These are phyloP conservation scores for Verticillium dahliae DNA, from an alignment of 2,329 filamentous ascomycete genomes.

Conservation along the genomic window DNA sequence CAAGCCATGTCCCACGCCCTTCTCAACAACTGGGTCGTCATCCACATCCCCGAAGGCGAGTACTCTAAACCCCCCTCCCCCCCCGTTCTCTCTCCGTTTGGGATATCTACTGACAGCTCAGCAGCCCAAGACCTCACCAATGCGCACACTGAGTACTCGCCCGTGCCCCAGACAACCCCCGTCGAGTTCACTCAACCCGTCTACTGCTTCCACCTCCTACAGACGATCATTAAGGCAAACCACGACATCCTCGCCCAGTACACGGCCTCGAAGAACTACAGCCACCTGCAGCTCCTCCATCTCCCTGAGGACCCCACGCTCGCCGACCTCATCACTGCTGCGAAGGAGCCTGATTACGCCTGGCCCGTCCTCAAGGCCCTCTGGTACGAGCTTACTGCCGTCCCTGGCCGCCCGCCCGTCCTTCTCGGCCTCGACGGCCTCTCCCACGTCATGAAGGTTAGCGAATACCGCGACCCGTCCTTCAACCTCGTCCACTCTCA, in stretches of 20 bases:
- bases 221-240: slow-evolving; percentile 69
- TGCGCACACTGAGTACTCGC: slow-evolving; percentile 73
- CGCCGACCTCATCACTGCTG: slow-evolving; percentile 61
- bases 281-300: slow-evolving; percentile 43
- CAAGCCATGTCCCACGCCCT: slow-evolving; percentile 80
- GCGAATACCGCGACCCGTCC: slow-evolving; percentile 66
- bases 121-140: slow-evolving; percentile 75
- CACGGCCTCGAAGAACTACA: slow-evolving; percentile 36
- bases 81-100: slow-evolving; percentile 14
- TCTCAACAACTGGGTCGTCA: slow-evolving; percentile 79
- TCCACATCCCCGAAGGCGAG: slow-evolving; percentile 84
- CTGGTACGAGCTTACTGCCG: slow-evolving; percentile 65
- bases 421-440: slow-evolving; percentile 75
- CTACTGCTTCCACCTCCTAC: slow-evolving; percentile 69
- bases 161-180: slow-evolving; percentile 52
- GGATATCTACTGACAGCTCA: slow-evolving; percentile 3
- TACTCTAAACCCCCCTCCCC: neutral
- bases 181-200: slow-evolving; percentile 69
- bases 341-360: slow-evolving; percentile 68
- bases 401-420: slow-evolving; percentile 49
- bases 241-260: slow-evolving; percentile 50
- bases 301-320: slow-evolving; percentile 59
- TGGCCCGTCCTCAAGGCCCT: slow-evolving; percentile 77
- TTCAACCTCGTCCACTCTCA: slow-evolving; percentile 77
- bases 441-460: slow-evolving; percentile 71